phyloP scores from a whole-genome alignment of 2,329 filamentous ascomycete genomes.

The Hypoxylon sp. region DNA sequence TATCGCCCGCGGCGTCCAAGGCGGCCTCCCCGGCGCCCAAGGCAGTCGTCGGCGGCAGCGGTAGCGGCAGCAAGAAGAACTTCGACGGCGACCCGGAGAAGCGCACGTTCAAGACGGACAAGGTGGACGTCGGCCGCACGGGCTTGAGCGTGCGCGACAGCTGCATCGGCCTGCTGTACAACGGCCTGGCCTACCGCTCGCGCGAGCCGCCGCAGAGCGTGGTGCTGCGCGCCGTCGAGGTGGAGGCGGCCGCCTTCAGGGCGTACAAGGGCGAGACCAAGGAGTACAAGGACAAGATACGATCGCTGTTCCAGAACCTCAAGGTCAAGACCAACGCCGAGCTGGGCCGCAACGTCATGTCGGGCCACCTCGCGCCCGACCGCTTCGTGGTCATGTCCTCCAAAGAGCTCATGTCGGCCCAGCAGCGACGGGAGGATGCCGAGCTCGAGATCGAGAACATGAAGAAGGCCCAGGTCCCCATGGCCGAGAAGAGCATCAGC shows the following conservation, averaged over 20 bases:
- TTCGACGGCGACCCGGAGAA: constrained; percentile 78
- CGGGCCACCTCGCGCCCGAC: constrained; percentile 76
- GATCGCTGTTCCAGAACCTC: constrained; percentile 92
- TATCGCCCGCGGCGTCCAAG: constrained; percentile 64
- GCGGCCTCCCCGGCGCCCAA: constrained; percentile 57
- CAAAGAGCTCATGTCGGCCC: constrained; percentile 89
- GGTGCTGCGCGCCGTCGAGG: constrained; percentile 80
- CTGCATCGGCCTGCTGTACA: constrained; percentile 92
- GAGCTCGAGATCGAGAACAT: constrained; percentile 91
- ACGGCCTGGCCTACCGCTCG: constrained; percentile 81
- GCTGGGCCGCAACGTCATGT: constrained; percentile 80
- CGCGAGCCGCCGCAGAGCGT: constrained; percentile 78
- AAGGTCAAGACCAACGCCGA: constrained; percentile 90
- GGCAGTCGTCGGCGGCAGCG: constrained; percentile 55
- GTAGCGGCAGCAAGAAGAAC: constrained; percentile 59
- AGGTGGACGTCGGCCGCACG: constrained; percentile 81
- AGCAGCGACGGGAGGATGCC: constrained; percentile 80
- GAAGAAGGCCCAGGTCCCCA: constrained; percentile 95
- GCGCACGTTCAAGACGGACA: constrained; percentile 84
- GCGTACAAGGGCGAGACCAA: constrained; percentile 76
- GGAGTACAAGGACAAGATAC: constrained; percentile 88
- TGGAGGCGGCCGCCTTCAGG: constrained; percentile 82
- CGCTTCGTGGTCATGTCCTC: constrained; percentile 87
- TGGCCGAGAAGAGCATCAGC: constrained; percentile 90
- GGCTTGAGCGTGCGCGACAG: constrained; percentile 80